phyloP scores from a whole-genome alignment of 257 asterid species.

The Schizonepeta tenuifolia region DNA sequence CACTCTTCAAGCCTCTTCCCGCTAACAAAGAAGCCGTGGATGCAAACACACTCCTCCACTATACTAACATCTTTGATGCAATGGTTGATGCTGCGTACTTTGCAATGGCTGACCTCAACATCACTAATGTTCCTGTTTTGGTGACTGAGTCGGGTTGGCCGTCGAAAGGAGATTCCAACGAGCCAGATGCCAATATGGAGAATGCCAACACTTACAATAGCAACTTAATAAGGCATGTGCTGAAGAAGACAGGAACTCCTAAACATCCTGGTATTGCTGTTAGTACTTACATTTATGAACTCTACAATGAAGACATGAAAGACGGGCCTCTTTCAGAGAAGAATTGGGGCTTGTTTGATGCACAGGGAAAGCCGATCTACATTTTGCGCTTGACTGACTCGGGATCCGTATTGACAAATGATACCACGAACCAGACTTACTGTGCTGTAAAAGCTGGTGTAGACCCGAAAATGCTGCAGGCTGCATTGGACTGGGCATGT shows the following conservation, averaged over 20 bases:
- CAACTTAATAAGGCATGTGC: conserved; percentile 70
- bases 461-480: conserved; percentile 83
- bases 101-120: conserved; percentile 74
- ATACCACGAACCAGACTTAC: conserved; percentile 73
- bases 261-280: conserved; percentile 75
- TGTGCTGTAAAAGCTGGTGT: conserved; percentile 74
- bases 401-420: conserved; percentile 72
- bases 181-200: conserved; percentile 79
- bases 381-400: conserved; percentile 63
- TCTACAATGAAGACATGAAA: conserved; percentile 76
- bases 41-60: conserved; percentile 82
- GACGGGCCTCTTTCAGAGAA: conserved; percentile 76
- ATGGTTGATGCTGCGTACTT: conserved; percentile 87
- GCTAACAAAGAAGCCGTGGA: conserved; percentile 88
- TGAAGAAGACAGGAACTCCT: conserved; percentile 82
- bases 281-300: conserved; percentile 80
- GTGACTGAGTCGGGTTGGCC: conserved; percentile 98
- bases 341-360: conserved; percentile 86
- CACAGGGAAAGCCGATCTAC: conserved; percentile 70
- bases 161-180: conserved; percentile 72
- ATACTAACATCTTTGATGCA: conserved; percentile 85
- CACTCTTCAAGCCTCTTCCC: conserved; percentile 77
- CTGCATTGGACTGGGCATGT: conserved; percentile 97
- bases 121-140: conserved; percentile 78
- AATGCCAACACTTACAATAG: conserved; percentile 90